Base-by-base conservation (phyloP, 768 basidiomycete species). In the Phanerochaete sordida region DNA sequence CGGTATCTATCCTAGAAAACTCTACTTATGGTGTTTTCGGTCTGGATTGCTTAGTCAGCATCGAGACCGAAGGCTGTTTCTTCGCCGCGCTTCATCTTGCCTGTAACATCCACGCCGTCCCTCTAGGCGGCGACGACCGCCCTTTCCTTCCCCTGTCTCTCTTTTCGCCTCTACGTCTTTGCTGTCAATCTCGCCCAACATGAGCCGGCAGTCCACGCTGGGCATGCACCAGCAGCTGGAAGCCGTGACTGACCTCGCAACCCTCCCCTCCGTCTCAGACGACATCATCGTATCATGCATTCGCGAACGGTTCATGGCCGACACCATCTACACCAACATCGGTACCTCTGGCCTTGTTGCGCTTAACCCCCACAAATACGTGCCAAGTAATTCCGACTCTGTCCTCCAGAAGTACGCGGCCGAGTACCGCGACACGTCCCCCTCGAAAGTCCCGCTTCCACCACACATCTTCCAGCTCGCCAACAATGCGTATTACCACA, bases 381-480 rank as follows among this genome's bases (percentile, higher is more conserved):
- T 96, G 45, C 64, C 87, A 19, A 84, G 85, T 57, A 96, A 93
- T 67, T 85, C 90, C 63, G 95, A 98, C 76, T 84, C 89, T 0
- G 75, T 91, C 31, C 76, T 98, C 30, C 84, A 91, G 73, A 88
- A 91, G 70, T 97, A 97, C 70, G 88, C 92, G 2, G 80, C 87
- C 21, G 88, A 95, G 68, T 93, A 95, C 69, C 82, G 92, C 45
- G 86, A 92, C 67, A 87, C 90, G 5, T 76, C 81, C 11, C 81
- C 82, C 52, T 81, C 83, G 66, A 87, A 84, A 72, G 77, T 79
- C 53, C 72, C 74, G 9, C 78, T 87, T 1, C 83, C 87, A 33
- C 96, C 96, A 1, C 96, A 99, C 68, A 86, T 98, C 45, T 98
- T 97, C 72, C 89, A 95, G 68, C 79, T 93, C 49, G 91, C 93